Evolutionary conservation across 495 filamentous ascomycete genomes (phyloP).

Genomic region (Aspergillus baeticus): DNA sequence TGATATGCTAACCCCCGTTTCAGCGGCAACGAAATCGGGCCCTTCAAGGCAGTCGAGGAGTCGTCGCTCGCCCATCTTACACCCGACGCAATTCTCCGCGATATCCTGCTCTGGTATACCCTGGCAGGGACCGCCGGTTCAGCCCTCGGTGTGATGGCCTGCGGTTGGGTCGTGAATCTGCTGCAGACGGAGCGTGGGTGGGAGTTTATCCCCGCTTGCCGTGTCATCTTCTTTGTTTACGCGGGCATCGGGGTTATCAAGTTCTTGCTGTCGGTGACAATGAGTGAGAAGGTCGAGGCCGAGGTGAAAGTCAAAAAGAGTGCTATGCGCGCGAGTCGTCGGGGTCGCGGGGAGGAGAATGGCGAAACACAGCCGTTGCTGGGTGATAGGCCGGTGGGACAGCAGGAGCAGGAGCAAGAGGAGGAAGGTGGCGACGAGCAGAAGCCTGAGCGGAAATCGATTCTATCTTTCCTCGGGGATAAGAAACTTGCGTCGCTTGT

Average conservation of each 20-base stretch:
- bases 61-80: constrained; percentile 75
- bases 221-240: constrained; percentile 68
- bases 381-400: constrained; percentile 19
- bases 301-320: constrained; percentile 11
- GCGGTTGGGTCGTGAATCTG: constrained; percentile 62
- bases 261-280: constrained; percentile 53
- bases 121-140: constrained; percentile 63
- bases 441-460: constrained; percentile 20
- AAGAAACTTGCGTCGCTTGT: constrained; percentile 58
- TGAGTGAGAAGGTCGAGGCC: constrained; percentile 59
- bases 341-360: constrained; percentile 15
- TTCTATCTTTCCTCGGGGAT: constrained; percentile 53
- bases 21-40: constrained; percentile 76
- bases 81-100: constrained; percentile 55
- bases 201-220: constrained; percentile 60
- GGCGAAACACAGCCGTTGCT: constrained; percentile 49
- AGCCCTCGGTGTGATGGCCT: constrained; percentile 61
- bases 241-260: constrained; percentile 67
- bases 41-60: constrained; percentile 85
- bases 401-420: background rate
- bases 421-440: too few relatives aligned
- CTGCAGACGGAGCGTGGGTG: constrained; percentile 49
- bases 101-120: constrained; percentile 83
- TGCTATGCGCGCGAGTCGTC: background rate
- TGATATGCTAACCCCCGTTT: constrained; percentile 42